Percentiles rank a stretch among this genome's conserved stretches.
These are phyloP conservation scores for Vaccinium corymbosum DNA, from an alignment of 148 eudicot genomes.

Conservation along the genomic window DNA sequence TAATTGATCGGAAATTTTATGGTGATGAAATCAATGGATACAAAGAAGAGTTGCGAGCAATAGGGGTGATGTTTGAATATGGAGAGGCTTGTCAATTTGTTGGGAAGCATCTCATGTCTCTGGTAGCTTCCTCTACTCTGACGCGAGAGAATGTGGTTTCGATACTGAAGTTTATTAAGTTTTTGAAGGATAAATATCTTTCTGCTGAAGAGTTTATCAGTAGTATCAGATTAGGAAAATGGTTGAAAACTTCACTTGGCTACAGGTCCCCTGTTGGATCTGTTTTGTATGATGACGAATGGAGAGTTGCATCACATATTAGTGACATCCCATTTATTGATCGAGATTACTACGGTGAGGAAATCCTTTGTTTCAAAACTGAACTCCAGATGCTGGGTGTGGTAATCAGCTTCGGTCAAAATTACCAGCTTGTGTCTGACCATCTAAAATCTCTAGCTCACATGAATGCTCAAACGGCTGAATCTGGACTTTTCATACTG, in stretches of 20 bases:
- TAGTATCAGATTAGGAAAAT: slow-evolving; percentile 32
- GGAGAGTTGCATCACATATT: slow-evolving; percentile 40
- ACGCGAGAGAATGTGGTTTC: slow-evolving; percentile 41
- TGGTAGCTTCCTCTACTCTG: slow-evolving; percentile 33
- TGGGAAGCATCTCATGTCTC: slow-evolving; percentile 45
- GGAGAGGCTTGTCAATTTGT: slow-evolving; percentile 46
- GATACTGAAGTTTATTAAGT: slow-evolving; percentile 45
- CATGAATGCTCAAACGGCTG: slow-evolving; percentile 20
- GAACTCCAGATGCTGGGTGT: slow-evolving; percentile 60
- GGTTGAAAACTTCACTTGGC: slow-evolving; percentile 56
- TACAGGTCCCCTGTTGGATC: slow-evolving; percentile 36
- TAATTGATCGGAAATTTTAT: slow-evolving; percentile 47
- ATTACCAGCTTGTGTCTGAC: slow-evolving; percentile 36
- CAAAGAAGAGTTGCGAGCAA: slow-evolving; percentile 39
- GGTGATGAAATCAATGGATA: slow-evolving; percentile 39
- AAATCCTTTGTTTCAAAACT: slow-evolving; percentile 25
- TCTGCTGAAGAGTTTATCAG: slow-evolving; percentile 36
- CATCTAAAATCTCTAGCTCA: slow-evolving; percentile 32
- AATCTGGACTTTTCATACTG: slow-evolving; percentile 36
- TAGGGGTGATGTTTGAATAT: slow-evolving; percentile 53
- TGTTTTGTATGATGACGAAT: slow-evolving; percentile 38
- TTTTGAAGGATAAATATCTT: slow-evolving; percentile 33
- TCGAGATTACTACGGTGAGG: slow-evolving; percentile 38
- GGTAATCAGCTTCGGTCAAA: slow-evolving; percentile 26
- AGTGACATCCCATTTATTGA: slow-evolving; percentile 51